A percentile compares a stretch with the other conserved stretches of the same genome.
These are phyloP conservation scores for Lenwebbia sp. DNA, from an alignment of 345 rosid species.

Conservation along the genomic window DNA sequence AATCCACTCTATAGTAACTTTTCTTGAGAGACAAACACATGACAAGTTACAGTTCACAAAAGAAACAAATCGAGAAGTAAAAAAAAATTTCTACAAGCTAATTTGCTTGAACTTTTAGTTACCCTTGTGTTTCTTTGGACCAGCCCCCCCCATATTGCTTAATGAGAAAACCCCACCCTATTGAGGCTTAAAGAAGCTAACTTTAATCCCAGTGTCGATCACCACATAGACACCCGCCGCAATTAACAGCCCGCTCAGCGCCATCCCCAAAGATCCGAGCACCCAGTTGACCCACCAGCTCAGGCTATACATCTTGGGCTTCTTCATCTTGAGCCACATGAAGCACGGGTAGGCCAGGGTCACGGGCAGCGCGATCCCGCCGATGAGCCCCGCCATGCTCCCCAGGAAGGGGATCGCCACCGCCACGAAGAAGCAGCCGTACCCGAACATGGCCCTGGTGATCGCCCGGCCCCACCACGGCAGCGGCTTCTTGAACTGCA, in stretches of 20 bases:
- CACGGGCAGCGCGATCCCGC: conserved; percentile 50
- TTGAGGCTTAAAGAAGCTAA: conserved; percentile 50
- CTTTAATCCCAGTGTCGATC: conserved; percentile 31
- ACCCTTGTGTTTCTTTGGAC: background rate
- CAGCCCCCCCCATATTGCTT: background rate
- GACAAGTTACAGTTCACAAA: background rate
- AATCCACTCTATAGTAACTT: background rate
- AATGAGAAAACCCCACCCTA: background rate
- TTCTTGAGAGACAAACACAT: background rate
- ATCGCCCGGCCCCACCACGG: conserved; percentile 39
- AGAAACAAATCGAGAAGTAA: background rate
- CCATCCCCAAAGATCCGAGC: conserved; percentile 40
- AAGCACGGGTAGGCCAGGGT: conserved; percentile 60
- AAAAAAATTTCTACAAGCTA: background rate
- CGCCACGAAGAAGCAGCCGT: conserved; percentile 30
- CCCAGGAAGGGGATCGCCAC: conserved; percentile 46
- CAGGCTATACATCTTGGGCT: conserved; percentile 22
- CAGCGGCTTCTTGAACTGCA: conserved; percentile 28
- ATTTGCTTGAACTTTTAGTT: background rate
- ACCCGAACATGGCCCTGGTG: conserved; percentile 27
- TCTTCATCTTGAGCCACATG: conserved; percentile 57
- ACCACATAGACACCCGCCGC: conserved; percentile 35
- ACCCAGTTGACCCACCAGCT: conserved; percentile 49
- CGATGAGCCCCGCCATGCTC: conserved; percentile 46
- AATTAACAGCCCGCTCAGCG: conserved; percentile 29